Conservation (phyloP, 257 asterid genomes). For the Solanum rostratum region DNA sequence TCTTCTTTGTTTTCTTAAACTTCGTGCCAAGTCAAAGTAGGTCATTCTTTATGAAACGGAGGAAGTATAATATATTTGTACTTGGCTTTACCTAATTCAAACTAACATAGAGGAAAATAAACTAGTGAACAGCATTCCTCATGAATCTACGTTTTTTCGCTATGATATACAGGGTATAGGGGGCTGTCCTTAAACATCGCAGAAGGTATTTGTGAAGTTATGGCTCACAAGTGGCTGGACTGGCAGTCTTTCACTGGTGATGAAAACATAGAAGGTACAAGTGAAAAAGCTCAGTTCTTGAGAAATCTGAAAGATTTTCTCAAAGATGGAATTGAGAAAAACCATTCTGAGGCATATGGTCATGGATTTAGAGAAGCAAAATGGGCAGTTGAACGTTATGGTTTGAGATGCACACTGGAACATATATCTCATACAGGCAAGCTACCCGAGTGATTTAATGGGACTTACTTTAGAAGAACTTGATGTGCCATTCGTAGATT, state of each 20-base stretch:
- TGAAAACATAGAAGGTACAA: background rate
- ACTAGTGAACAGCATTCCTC: background rate
- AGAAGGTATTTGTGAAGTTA: slow-evolving; percentile 1
- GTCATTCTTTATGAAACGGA: no score
- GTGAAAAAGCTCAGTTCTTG: background rate
- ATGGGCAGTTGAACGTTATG: slow-evolving; percentile 5
- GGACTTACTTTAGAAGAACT: background rate
- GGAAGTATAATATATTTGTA: background rate
- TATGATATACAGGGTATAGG: background rate
- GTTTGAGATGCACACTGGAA: background rate
- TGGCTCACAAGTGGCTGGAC: slow-evolving; percentile 1
- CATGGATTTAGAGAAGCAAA: slow-evolving; percentile 4
- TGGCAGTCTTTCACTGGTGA: slow-evolving; percentile 1
- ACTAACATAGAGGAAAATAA: background rate
- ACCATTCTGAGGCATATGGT: background rate
- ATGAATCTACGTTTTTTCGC: background rate
- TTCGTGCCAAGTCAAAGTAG: no score
- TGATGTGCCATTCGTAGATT: background rate
- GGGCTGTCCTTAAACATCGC: background rate
- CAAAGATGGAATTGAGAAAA: background rate
- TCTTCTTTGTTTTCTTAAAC: no score
- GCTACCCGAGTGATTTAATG: background rate
- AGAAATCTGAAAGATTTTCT: background rate
- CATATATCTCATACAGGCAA: background rate
- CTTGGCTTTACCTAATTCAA: background rate